A percentile compares a stretch with the other conserved stretches of the same genome.
Evolutionary conservation across 164 flowering plant species (phyloP).

Genomic region (Aristolochia contorta): DNA sequence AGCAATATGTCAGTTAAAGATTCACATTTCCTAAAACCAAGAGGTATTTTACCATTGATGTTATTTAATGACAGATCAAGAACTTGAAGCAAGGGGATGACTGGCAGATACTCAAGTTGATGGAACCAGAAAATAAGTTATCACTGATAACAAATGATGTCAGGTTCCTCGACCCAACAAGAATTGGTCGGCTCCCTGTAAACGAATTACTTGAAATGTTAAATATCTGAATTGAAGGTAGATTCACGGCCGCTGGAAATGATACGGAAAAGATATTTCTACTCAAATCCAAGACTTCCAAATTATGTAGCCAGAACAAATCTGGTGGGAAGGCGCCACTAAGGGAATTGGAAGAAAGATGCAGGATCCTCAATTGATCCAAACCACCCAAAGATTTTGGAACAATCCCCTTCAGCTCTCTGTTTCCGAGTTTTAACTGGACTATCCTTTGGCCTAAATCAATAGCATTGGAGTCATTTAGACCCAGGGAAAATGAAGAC

Average conservation of each 20-base stretch:
- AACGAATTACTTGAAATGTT: slow-evolving; percentile 13
- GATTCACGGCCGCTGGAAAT: background rate
- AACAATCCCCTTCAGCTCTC: slow-evolving; percentile 8
- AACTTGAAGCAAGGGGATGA: slow-evolving; percentile 8
- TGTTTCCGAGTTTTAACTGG: slow-evolving; percentile 6
- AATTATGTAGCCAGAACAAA: slow-evolving; percentile 10
- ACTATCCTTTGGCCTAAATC: slow-evolving; percentile 11
- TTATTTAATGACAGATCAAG: slow-evolving; percentile 12
- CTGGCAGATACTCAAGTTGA: slow-evolving; percentile 5
- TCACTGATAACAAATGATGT: slow-evolving; percentile 3
- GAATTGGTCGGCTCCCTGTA: slow-evolving; percentile 10
- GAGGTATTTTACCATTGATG: slow-evolving; percentile 1
- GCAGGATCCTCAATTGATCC: slow-evolving; percentile 10
- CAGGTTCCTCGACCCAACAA: slow-evolving; percentile 5
- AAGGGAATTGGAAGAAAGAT: slow-evolving; percentile 17
- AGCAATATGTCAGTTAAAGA: background rate
- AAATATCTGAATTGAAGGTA: slow-evolving; percentile 8
- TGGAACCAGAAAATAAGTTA: slow-evolving; percentile 10
- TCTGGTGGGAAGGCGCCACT: slow-evolving; percentile 8
- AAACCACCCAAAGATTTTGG: slow-evolving; percentile 13
- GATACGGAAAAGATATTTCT: slow-evolving; percentile 8
- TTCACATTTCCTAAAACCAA: slow-evolving; percentile 1
- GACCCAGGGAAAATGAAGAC: background rate
- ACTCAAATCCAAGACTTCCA: slow-evolving; percentile 19
- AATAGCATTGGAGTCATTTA: background rate